Evolutionary conservation across 164 flowering plant genomes (phyloP), one percentile per base, ranked within the genome.

Genomic region (Malania oleifera): DNA sequence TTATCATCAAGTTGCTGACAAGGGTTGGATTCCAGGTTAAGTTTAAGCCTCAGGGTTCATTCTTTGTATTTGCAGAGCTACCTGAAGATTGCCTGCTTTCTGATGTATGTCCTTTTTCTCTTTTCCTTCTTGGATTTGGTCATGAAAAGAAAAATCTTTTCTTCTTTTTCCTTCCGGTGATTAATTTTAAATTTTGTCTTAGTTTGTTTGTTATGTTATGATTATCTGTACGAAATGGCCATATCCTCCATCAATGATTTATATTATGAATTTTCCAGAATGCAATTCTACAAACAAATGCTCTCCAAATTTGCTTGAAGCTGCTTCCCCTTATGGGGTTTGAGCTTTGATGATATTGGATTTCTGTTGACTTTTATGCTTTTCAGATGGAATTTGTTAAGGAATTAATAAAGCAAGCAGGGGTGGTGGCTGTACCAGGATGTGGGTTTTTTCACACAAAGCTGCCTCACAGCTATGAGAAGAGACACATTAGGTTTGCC

Each of bases 391-490:
- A 84, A 57, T 85, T 80, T 59, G 85, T 82, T 8, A 70, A 69
- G 54, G 70, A 80, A 61, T 34, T 87, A 38, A 82, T 87, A 51
- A 66, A 73, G 53, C 68, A 79, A 62, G 86, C 78, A 24, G 82
- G 86, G 26, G 80, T 83, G 28, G 86, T 81, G 20, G 84, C 87
- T 67, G 95, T 90, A 38, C 97, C 97, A 15, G 92, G 92, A 9
- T 56, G 85, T 48, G 89, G 84, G 14, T 87, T 90, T 66, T 90
- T 85, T 65, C 97, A 78, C 54, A 1, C 60, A 20, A 59, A 67
- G 23, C 27, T 41, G 10, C 64, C 67, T 22, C 18, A 12, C 51
- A 44, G 63, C 35, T 79, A 80, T 60, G 75, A 70, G 25, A 67
- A 67, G 20, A 75, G 89, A 68, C 87, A 83, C 45, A 63, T 87